phyloP scores from a whole-genome alignment of 305 asterid species.

The Andrographis paniculata region DNA sequence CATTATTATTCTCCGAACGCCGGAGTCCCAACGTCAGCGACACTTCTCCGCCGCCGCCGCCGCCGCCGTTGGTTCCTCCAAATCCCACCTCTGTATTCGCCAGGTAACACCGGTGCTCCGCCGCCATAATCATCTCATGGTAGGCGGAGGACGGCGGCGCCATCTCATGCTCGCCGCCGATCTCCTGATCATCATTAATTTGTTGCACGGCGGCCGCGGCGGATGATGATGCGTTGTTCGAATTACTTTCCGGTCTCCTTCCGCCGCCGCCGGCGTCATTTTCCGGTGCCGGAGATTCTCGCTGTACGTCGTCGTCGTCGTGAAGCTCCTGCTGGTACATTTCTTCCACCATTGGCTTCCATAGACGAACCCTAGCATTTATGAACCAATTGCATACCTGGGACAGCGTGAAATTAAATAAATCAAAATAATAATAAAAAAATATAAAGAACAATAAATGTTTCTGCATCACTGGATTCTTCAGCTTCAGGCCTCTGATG shows the following conservation, averaged over 20 bases:
- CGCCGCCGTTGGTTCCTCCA: background rate
- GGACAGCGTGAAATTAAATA: background rate
- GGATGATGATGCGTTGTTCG: too few relatives aligned
- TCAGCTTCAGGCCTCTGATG: background rate
- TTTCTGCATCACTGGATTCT: background rate
- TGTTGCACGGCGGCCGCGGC: too few relatives aligned
- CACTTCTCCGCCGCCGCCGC: background rate
- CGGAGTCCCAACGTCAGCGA: background rate
- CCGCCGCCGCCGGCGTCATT: background rate
- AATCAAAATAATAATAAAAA: background rate
- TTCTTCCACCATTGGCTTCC: constrained; percentile 48
- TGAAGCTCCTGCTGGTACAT: constrained; percentile 1
- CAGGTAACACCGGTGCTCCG: background rate
- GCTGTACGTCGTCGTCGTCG: background rate
- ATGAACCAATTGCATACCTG: constrained; percentile 35
- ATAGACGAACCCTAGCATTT: constrained; percentile 55
- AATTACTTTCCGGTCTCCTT: background rate
- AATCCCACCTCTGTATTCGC: background rate
- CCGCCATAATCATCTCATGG: background rate
- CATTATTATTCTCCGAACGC: background rate
- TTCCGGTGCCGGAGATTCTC: background rate
- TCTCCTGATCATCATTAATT: too few relatives aligned
- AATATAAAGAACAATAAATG: background rate
- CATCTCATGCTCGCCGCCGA: too few relatives aligned
- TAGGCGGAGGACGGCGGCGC: background rate